These are phyloP conservation scores for Trapa bicornis DNA, from an alignment of 345 rosid genomes.

Conservation along the genomic window DNA sequence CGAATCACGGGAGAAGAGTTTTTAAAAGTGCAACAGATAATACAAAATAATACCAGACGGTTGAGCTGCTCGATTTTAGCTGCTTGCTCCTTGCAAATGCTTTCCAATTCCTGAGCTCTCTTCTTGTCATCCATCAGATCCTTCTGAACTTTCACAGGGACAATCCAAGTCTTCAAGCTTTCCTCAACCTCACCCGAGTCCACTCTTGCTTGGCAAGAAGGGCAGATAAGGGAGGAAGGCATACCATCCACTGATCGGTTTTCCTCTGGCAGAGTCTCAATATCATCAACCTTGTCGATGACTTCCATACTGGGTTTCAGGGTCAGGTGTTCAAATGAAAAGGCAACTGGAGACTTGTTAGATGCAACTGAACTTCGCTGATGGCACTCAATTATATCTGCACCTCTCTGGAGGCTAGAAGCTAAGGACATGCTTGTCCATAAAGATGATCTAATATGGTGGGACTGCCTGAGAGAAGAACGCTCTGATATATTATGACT, in stretches of 20 bases:
- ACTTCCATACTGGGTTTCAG: constrained; percentile 51
- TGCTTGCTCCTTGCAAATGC: constrained; percentile 56
- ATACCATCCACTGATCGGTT: constrained; percentile 20
- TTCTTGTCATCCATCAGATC: constrained; percentile 20
- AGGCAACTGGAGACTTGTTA: constrained; percentile 50
- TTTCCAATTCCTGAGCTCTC: constrained; percentile 59
- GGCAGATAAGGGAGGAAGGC: constrained; percentile 37
- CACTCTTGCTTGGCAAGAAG: constrained; percentile 43
- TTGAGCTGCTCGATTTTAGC: constrained; percentile 65
- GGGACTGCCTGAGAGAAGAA: constrained; percentile 40
- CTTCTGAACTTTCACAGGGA: constrained; percentile 19
- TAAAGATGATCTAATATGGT: constrained; percentile 56
- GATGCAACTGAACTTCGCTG: constrained; percentile 43
- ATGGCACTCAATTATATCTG: constrained; percentile 66
- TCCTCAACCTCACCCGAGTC: constrained; percentile 28
- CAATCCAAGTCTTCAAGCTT: constrained; percentile 43
- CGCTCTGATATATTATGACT: constrained; percentile 13
- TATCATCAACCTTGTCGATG: constrained; percentile 24
- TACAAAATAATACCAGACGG: constrained; percentile 29
- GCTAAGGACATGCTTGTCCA: constrained; percentile 73
- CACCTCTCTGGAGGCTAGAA: constrained; percentile 86
- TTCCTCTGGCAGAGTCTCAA: constrained; percentile 28
- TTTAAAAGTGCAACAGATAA: not conserved
- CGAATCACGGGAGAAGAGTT: not conserved
- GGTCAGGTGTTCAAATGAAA: constrained; percentile 69